Evolutionary conservation across 768 basidiomycete genomes (phyloP).

Genomic region (Phaeolepiota aurea): DNA sequence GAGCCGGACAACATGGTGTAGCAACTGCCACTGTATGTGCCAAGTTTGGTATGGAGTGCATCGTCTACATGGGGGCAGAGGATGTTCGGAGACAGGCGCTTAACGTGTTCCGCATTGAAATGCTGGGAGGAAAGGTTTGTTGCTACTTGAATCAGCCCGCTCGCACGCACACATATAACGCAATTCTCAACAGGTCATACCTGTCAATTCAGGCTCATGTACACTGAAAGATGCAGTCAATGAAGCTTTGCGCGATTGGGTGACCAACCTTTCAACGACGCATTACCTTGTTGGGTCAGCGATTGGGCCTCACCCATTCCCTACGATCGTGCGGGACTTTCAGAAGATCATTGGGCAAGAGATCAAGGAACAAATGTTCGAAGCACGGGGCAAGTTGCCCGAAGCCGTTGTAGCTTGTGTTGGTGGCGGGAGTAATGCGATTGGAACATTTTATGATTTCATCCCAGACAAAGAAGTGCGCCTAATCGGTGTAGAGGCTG

Average conservation of each 20-base stretch:
- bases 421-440: conserved; percentile 95
- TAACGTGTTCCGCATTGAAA: conserved; percentile 96
- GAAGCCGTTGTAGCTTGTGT: conserved; percentile 96
- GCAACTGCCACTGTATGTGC: conserved; percentile 98
- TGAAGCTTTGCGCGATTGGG: conserved; percentile 98
- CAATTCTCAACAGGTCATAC: conserved; percentile 57
- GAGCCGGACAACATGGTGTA: conserved; percentile 98
- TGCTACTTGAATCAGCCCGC: not conserved
- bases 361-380: conserved; percentile 81
- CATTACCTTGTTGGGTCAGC: conserved; percentile 97
- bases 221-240: conserved; percentile 98
- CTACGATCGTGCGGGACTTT: conserved; percentile 97
- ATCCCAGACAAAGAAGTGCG: conserved; percentile 81
- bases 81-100: conserved; percentile 93
- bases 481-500: conserved; percentile 92
- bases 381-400: conserved; percentile 74
- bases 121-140: conserved; percentile 85
- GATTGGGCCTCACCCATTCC: conserved; percentile 98
- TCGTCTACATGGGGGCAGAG: conserved; percentile 97
- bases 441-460: conserved; percentile 97
- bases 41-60: conserved; percentile 89
- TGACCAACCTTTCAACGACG: conserved; percentile 87
- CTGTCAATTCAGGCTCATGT: conserved; percentile 88
- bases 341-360: conserved; percentile 92
- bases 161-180: not conserved